These are phyloP conservation scores for Orbilia javanica DNA, from an alignment of 2,329 filamentous ascomycete species.

Conservation along the genomic window DNA sequence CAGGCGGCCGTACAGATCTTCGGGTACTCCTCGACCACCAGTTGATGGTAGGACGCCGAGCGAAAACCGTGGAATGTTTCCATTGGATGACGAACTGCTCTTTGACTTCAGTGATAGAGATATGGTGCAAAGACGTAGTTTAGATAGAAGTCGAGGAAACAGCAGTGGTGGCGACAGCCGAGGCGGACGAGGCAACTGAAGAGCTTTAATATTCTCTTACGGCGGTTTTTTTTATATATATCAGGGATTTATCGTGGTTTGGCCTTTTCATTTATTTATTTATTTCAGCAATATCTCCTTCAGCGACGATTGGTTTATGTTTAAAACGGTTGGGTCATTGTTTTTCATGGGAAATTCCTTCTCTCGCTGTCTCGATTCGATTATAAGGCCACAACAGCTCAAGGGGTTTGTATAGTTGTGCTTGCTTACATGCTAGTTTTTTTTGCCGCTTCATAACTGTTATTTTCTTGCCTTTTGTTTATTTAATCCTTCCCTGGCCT, in stretches of 20 bases:
- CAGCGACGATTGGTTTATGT: constrained; percentile 31
- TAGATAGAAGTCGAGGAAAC: constrained; percentile 59
- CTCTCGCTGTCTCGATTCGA: constrained; percentile 22
- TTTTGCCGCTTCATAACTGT: constrained; percentile 24
- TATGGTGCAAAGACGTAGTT: constrained; percentile 59
- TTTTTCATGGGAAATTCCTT: constrained; percentile 56
- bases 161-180: constrained; percentile 52
- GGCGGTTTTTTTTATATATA: constrained; percentile 31
- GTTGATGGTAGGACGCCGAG: constrained; percentile 60
- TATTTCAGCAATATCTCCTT: constrained; percentile 20
- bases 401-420: constrained; percentile 48
- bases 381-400: constrained; percentile 17
- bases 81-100: constrained; percentile 61
- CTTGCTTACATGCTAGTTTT: constrained; percentile 3
- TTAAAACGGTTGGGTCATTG: constrained; percentile 45
- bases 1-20: constrained; percentile 44
- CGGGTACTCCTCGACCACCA: constrained; percentile 28
- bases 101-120: constrained; percentile 62
- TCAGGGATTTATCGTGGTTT: constrained; percentile 10
- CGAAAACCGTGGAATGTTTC: constrained; percentile 57
- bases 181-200: constrained; percentile 31
- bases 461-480: constrained; percentile 44
- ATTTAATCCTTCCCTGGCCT: constrained; percentile 19
- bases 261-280: constrained; percentile 28
- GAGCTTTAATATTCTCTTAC: constrained; percentile 3